phyloP scores from a whole-genome alignment of 108 stramenopile species.

The Fistulifera solaris region DNA sequence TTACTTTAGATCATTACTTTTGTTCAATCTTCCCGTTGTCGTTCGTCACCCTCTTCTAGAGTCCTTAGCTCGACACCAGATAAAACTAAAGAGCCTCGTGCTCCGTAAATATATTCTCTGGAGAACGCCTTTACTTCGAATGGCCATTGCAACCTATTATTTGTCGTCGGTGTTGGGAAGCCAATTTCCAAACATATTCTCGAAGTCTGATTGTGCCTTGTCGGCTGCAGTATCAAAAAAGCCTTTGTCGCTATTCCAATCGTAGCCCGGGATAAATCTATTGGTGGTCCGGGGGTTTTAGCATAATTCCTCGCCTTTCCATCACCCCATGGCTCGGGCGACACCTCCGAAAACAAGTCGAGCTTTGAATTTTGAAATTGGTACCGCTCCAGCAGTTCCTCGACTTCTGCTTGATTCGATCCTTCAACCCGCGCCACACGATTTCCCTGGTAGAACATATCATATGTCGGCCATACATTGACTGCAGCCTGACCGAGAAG shows the following conservation, averaged over 20 bases:
- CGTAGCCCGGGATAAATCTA: slow-evolving; percentile 58
- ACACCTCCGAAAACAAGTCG: slow-evolving; percentile 54
- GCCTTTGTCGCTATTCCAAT: slow-evolving; percentile 45
- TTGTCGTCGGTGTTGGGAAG: slow-evolving; percentile 50
- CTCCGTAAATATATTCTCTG: no score
- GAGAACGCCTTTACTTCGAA: no score
- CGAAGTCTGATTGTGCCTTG: slow-evolving; percentile 44
- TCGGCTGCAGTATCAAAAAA: slow-evolving; percentile 51
- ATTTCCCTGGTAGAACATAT: slow-evolving; percentile 42
- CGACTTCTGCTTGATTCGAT: slow-evolving; percentile 24
- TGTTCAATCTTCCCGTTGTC: no score
- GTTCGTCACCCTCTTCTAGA: no score
- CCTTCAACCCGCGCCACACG: slow-evolving; percentile 58
- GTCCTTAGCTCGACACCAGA: no score
- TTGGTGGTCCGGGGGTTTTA: slow-evolving; percentile 40
- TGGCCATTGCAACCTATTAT: no score
- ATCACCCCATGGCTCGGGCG: slow-evolving; percentile 36
- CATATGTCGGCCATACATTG: slow-evolving; percentile 26
- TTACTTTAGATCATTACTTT: no score
- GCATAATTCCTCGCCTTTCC: slow-evolving; percentile 14
- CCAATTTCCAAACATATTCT: slow-evolving; percentile 56
- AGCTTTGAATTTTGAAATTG: slow-evolving; percentile 49
- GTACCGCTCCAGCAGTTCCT: slow-evolving; percentile 38
- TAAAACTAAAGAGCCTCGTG: no score
- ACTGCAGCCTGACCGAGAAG: slow-evolving; percentile 34